Conservation (phyloP, 1,139 yeast species). For the Kodamaea sp. region DNA sequence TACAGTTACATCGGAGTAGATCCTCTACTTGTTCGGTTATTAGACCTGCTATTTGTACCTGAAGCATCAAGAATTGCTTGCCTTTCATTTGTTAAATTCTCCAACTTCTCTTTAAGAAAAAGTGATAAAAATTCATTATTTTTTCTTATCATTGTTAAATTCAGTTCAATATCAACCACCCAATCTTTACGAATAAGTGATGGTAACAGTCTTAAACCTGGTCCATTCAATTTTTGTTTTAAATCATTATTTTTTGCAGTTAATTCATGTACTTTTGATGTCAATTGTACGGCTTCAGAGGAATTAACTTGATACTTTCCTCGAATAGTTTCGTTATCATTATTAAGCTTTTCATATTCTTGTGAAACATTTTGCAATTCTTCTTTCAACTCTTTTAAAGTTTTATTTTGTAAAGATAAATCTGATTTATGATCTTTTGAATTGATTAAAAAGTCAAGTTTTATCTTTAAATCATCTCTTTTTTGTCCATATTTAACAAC, state of each 20-base stretch:
- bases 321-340: conserved; percentile 42
- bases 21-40: conserved; percentile 37
- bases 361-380: conserved; percentile 25
- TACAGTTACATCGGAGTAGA: conserved; percentile 31
- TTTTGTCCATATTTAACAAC: conserved; percentile 18
- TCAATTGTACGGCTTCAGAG: conserved; percentile 51
- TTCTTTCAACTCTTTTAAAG: conserved; percentile 27
- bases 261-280: conserved; percentile 29
- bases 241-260: conserved; percentile 28
- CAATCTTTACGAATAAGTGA: conserved; percentile 37
- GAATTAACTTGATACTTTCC: conserved; percentile 51
- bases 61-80: conserved; percentile 30
- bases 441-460: conserved; percentile 18
- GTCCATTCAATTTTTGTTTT: conserved; percentile 38
- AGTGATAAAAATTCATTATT: conserved; percentile 36
- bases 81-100: conserved; percentile 39
- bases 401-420: conserved; percentile 19
- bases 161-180: conserved; percentile 25
- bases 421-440: conserved; percentile 14
- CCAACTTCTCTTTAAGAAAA: conserved; percentile 34
- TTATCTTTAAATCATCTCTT: conserved; percentile 17
- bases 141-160: conserved; percentile 22
- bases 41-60: conserved; percentile 32
- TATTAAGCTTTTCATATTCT: conserved; percentile 25
- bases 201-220: conserved; percentile 42